Base-by-base conservation (phyloP, 305 asterid species). In the Plantago rigida region DNA sequence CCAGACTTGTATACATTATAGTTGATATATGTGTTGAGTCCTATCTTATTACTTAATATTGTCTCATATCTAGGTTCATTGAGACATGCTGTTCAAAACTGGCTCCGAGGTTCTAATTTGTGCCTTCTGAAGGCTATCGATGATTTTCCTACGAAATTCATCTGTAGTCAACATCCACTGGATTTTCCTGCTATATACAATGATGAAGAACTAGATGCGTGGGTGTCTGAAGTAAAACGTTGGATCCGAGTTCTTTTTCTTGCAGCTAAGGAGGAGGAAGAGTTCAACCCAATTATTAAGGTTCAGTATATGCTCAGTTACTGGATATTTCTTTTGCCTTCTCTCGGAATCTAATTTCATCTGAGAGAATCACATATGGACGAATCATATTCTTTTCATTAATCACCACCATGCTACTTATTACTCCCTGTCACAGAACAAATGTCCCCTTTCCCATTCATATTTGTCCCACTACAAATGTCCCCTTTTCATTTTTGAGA, bases 171-270 rank as follows among this genome's bases (percentile, higher is more conserved):
- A 61, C 67, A 71, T 65, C 78, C 80, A 53, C 65, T 42, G 41
- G 84, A 72, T 79, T 67, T 73, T 59, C 36, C 47, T 66, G 52
- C 70, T 63, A 76, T 79, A 64, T 84, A 69, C 70, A 86, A 86
- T 19, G 99, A 88, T 66, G 99, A 82, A 55, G 95, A 92, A 69
- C 65, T 92, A 66, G 86, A 81, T 68, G 78, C 87, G 47, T 92
- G 99, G 99, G 82, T 60, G 66, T 78, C 77, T 76, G 88, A 82
- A 73, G 89, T 94, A 73, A 79, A 72, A 62, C 84, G 95, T 63
- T 92, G 99, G 99, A 85, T 84, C 49, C 82, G 96, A 64, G 85
- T 82, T 75, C 78, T 84, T 59, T 91, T 91, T 73, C 88, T 91
- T 64, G 75, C 76, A 47, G 73, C 65, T 46, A 71, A 67, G 73